Base-by-base conservation (phyloP, 768 basidiomycete genomes). In the Hericium erinaceus region DNA sequence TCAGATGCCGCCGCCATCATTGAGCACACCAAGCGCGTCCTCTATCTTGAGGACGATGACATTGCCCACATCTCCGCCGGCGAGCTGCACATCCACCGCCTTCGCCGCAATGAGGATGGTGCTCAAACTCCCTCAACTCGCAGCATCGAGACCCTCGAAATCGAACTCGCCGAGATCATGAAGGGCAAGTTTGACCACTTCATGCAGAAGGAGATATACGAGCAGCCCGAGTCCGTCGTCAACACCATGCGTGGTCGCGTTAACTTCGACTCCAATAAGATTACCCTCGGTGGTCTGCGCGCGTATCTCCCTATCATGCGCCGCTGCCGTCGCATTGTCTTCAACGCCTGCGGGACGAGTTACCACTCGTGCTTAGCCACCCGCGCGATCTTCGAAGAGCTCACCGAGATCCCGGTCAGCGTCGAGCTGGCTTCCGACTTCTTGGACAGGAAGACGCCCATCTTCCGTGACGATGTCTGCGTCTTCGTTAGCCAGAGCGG, bases 241-340 rank as follows among this genome's bases (percentile, higher is more conserved):
- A 99, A 99, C 81, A 99, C 97, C 53, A 99, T 99, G 97, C 90
- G 97, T 82, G 97, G 97, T 60, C 93, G 97, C 65, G 90, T 99
- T 77, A 98, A 97, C 80, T 99, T 99, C 65, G 97, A 98, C 68
- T 84, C 80, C 55, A 82, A 91, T 73, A 80, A 80, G 62, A 90
- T 99, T 68, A 98, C 88, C 11, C 85, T 99, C 46, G 97, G 97
- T 69, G 97, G 97, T 40, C 80, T 99, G 60, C 91, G 94, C 60
- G 89, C 88, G 16, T 98, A 98, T 72, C 82, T 99, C 59, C 90
- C 87, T 40, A 95, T 97, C 69, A 98, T 99, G 68, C 85, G 97
- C 59, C 86, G 97, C 62, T 89, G 94, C 56, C 80, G 97, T 60
- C 83, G 97, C 56, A 91, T 99, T 64, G 88, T 98, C 40, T 98